Evolutionary conservation across 768 basidiomycete species (phyloP), one percentile per base, ranked within the genome.

Genomic region (Naganishia kalamii): DNA sequence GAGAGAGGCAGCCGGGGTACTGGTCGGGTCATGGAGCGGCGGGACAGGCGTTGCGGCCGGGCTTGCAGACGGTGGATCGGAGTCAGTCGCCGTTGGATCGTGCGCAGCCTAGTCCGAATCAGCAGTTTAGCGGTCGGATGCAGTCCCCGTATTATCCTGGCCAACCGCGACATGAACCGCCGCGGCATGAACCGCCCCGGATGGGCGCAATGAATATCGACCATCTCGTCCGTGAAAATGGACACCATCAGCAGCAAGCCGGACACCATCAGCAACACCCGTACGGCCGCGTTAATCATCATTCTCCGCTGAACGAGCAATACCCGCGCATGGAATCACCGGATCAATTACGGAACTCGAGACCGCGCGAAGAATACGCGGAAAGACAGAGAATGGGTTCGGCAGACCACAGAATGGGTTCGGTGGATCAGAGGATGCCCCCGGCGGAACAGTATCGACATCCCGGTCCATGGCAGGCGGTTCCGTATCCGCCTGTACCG

Each of bases 131-230:
- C n/a, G n/a, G n/a, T n/a, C n/a, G n/a, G n/a, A n/a, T n/a, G n/a
- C n/a, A n/a, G n/a, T n/a, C n/a, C n/a, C n/a, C n/a, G n/a, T 25
- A 11, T 23, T 40, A 23, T 37, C 23, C 12, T 25, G 10, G 32
- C 23, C 21, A 15, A 40, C 8, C 35, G n/a, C 27, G 21, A 40
- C 37, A 35, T 8, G 25, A 19, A 37, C 15, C 21, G 32, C 21
- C 32, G 51, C 3, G n/a, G 19, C 51, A 32, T 33, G 19, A 52
- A n/a, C n/a, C n/a, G n/a, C n/a, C n/a, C n/a, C n/a, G 51, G 51
- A 52, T 52, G 51, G 32, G 32, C 4, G 33, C 54, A 23, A 57
- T 57, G 54, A n/a, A 33, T 41, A 40, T 57, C 54, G 54, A 37
- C n/a, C 33, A 57, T 27, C 35, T 57, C 7, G 54, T 57, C 11